A percentile compares a stretch with the other conserved stretches of the same genome.
Conservation (phyloP, 2,329 filamentous ascomycete species). For the Fusarium sterilihyphosum region DNA sequence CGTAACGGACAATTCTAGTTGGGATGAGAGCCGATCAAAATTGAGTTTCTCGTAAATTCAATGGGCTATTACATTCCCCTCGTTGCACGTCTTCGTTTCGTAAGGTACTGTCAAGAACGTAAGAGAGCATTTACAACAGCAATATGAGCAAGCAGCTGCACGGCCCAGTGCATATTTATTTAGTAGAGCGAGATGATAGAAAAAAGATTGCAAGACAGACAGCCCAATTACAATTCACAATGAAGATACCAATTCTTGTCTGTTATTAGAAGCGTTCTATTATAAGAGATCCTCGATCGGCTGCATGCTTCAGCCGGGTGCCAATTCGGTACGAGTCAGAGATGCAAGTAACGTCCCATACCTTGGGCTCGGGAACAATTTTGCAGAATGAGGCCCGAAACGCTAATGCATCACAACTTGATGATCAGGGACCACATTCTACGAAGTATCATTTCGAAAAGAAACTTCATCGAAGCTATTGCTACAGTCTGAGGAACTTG, state of each 20-base stretch:
- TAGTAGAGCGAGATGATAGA: too few species aligned
- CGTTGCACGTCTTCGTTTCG: too few species aligned
- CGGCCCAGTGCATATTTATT: too few species aligned
- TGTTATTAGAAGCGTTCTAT: background rate
- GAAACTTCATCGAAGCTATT: background rate
- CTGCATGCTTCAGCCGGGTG: background rate
- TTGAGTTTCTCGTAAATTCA: too few species aligned
- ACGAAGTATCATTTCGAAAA: background rate
- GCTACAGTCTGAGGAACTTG: too few species aligned
- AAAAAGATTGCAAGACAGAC: too few species aligned
- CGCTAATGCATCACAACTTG: background rate
- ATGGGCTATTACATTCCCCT: too few species aligned
- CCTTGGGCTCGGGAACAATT: background rate
- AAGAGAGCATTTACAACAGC: too few species aligned
- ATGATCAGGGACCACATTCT: background rate
- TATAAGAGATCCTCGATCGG: background rate
- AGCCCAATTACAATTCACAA: too few species aligned
- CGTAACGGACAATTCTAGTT: background rate
- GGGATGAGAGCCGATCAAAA: background rate
- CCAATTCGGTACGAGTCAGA: background rate
- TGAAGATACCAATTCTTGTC: background rate
- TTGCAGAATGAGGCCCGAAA: conserved; percentile 9
- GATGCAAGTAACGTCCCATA: background rate
- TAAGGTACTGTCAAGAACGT: too few species aligned
- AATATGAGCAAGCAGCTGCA: too few species aligned